Percentiles rank a stretch among this genome's conserved stretches.
phyloP scores from a whole-genome alignment of 305 asterid species.

The Solanum hybrid region DNA sequence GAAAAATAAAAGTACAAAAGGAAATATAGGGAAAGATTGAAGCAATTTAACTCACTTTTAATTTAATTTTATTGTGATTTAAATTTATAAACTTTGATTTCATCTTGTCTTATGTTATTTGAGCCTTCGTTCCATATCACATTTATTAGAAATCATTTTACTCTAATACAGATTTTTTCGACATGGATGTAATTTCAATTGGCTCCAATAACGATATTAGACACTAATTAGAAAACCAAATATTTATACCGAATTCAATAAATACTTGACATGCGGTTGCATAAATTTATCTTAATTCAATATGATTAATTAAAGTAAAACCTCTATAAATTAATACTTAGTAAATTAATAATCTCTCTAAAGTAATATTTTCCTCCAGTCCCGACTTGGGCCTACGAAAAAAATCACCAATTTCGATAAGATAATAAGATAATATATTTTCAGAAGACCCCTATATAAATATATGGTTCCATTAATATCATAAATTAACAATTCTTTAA shows the following conservation, averaged over 20 bases:
- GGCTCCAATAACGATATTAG: not conserved
- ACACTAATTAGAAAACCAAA: not conserved
- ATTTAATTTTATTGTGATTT: not conserved
- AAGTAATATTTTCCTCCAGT: too few relatives aligned
- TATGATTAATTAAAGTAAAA: not conserved
- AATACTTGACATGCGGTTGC: not conserved
- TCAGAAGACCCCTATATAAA: too few relatives aligned
- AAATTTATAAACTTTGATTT: not conserved
- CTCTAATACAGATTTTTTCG: not conserved
- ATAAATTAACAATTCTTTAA: too few relatives aligned
- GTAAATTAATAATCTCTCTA: too few relatives aligned
- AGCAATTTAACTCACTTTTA: not conserved
- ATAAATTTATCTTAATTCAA: not conserved
- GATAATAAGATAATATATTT: too few relatives aligned
- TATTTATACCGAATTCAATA: not conserved
- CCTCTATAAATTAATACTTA: too few relatives aligned
- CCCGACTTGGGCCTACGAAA: too few relatives aligned
- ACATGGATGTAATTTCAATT: not conserved
- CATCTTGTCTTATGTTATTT: not conserved
- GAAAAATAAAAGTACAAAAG: not conserved
- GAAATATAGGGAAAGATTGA: not conserved
- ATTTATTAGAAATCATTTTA: not conserved
- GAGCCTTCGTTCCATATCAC: not conserved
- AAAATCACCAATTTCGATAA: too few relatives aligned
- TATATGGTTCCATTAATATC: too few relatives aligned